Conservation (phyloP, 805 yeast species). For the Starmera dryadoides region DNA sequence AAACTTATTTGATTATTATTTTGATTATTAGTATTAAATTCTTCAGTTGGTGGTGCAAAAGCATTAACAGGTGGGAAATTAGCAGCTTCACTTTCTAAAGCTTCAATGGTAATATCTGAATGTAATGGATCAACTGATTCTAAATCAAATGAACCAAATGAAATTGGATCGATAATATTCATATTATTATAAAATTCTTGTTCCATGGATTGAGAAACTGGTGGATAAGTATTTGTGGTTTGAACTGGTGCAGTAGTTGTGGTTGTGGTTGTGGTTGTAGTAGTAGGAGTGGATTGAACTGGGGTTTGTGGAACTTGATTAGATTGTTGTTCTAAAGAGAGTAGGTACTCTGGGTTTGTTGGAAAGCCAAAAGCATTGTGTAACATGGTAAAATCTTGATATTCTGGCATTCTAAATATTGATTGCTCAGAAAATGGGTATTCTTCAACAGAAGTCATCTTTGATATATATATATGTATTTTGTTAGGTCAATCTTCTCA, state of each 20-base stretch:
- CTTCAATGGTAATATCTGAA: too few species aligned
- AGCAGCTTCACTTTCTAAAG: neutral
- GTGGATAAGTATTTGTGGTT: neutral
- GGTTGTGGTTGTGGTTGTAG: slow-evolving; percentile 1
- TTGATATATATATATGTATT: neutral
- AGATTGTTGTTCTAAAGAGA: neutral
- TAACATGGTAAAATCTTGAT: neutral
- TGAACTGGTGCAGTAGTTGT: neutral
- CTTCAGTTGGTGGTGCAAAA: slow-evolving; percentile 9
- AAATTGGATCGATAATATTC: too few species aligned
- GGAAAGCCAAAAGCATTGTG: slow-evolving; percentile 1
- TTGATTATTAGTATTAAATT: neutral
- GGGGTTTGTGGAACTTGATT: neutral
- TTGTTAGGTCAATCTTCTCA: neutral
- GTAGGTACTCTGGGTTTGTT: slow-evolving; percentile 5
- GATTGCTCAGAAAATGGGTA: slow-evolving; percentile 1
- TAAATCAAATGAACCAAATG: too few species aligned
- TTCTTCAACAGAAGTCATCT: slow-evolving; percentile 6
- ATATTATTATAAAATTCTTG: too few species aligned
- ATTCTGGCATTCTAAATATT: neutral
- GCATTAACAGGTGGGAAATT: slow-evolving; percentile 15
- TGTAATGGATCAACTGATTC: too few species aligned
- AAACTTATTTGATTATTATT: neutral
- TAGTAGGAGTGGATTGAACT: neutral
- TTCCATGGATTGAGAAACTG: too few species aligned